These are phyloP conservation scores for Posidonia oceanica DNA, from an alignment of 116 monocot genomes.

Conservation along the genomic window DNA sequence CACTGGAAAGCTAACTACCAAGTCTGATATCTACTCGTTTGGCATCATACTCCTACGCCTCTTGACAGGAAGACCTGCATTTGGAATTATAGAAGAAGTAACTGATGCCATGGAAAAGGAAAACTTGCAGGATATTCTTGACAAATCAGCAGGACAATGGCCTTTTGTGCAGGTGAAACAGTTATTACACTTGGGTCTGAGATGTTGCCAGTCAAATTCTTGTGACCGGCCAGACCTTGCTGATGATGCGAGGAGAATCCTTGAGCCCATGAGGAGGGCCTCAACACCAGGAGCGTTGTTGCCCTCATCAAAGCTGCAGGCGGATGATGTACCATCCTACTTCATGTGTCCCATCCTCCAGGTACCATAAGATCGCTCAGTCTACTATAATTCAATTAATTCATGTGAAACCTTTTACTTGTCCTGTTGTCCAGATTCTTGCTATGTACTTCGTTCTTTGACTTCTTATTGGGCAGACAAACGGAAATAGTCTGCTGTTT, in stretches of 20 bases:
- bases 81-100: conserved; percentile 41
- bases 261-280: conserved; percentile 29
- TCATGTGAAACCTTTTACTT: background rate
- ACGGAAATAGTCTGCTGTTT: no score
- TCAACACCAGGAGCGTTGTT: conserved; percentile 2
- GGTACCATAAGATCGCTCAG: conserved; percentile 17
- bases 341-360: conserved; percentile 66
- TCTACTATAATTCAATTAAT: background rate
- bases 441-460: no score
- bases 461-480: no score
- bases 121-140: conserved; percentile 32
- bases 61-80: conserved; percentile 41
- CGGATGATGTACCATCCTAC: conserved; percentile 26
- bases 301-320: conserved; percentile 6
- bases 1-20: conserved; percentile 44
- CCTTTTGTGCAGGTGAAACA: conserved; percentile 44
- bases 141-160: conserved; percentile 59
- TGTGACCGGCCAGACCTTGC: conserved; percentile 39
- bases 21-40: conserved; percentile 59
- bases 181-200: conserved; percentile 43
- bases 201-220: conserved; percentile 47
- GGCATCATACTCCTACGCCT: conserved; percentile 52
- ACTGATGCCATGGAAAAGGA: conserved; percentile 25
- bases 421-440: background rate
- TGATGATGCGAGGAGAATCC: conserved; percentile 39